phyloP scores from a whole-genome alignment of 140 eudicot genomes.

The Cichorium intybus region DNA sequence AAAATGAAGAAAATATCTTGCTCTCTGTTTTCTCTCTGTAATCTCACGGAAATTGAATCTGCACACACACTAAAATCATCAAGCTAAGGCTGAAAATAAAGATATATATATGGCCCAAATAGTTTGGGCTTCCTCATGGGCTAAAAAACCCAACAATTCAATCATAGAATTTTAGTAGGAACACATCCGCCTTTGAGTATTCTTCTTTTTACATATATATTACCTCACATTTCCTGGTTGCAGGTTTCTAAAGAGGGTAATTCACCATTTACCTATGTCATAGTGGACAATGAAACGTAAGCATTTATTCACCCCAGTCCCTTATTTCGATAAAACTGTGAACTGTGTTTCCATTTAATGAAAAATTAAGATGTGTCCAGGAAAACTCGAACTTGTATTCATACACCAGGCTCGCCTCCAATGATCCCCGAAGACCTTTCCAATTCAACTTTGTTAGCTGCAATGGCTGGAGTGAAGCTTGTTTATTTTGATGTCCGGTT shows the following conservation, averaged over 20 bases:
- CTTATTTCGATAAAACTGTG: too few species aligned
- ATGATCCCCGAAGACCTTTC: conserved; percentile 82
- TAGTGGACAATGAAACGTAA: conserved; percentile 87
- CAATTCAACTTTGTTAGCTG: conserved; percentile 46
- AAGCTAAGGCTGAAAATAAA: too few species aligned
- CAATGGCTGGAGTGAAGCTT: conserved; percentile 65
- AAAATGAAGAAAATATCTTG: too few species aligned
- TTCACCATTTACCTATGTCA: conserved; percentile 81
- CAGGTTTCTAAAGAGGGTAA: conserved; percentile 87
- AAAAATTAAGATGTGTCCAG: conserved; percentile 39
- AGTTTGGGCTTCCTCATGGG: too few species aligned
- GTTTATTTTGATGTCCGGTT: conserved; percentile 80
- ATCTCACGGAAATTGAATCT: too few species aligned
- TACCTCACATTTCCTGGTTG: conserved; percentile 13
- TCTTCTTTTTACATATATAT: conserved; percentile 6
- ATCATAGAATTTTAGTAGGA: conserved; percentile 2
- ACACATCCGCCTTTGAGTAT: not conserved
- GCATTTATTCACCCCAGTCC: conserved; percentile 11
- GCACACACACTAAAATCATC: too few species aligned
- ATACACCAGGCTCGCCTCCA: conserved; percentile 89
- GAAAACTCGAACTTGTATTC: conserved; percentile 89
- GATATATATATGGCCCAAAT: too few species aligned
- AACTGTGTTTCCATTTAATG: not conserved
- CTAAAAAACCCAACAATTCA: not conserved
- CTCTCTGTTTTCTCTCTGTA: too few species aligned